A percentile compares a stretch with the other conserved stretches of the same genome.
Evolutionary conservation across 768 basidiomycete genomes (phyloP).

Genomic region (Trametopsis cervina): DNA sequence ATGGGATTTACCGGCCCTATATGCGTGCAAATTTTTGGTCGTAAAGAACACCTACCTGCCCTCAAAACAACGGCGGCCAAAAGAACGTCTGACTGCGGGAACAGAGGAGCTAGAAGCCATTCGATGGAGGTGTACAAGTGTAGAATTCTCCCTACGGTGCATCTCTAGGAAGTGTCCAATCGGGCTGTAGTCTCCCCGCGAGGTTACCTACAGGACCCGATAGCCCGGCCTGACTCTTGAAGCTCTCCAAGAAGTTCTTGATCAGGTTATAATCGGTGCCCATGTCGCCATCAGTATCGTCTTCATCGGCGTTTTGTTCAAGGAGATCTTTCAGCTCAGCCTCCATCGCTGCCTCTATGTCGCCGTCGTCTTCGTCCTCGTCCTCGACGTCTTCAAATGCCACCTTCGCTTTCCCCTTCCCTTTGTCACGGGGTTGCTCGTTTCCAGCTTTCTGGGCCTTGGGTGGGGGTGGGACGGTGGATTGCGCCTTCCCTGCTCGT

Average conservation of each 20-base stretch:
- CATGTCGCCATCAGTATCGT: slow-evolving; percentile 46
- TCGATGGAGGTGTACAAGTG: too few relatives aligned
- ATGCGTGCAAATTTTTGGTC: too few relatives aligned
- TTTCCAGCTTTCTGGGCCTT: slow-evolving; percentile 18
- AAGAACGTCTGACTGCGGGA: too few relatives aligned
- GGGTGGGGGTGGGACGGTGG: neutral
- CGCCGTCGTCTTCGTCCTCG: slow-evolving; percentile 25
- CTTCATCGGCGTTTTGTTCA: slow-evolving; percentile 24
- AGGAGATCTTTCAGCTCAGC: slow-evolving; percentile 69
- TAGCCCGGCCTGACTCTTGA: slow-evolving; percentile 83
- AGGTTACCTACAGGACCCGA: slow-evolving; percentile 90
- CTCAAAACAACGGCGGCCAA: too few relatives aligned
- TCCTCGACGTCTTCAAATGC: slow-evolving; percentile 12
- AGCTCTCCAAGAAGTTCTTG: slow-evolving; percentile 96
- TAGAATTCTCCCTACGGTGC: slow-evolving; percentile 28
- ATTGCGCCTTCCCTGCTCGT: slow-evolving; percentile 11
- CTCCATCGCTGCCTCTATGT: slow-evolving; percentile 85
- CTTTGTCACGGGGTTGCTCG: too few relatives aligned
- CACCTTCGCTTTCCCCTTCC: slow-evolving; percentile 40
- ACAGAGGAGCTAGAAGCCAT: too few relatives aligned
- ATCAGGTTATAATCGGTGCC: slow-evolving; percentile 83
- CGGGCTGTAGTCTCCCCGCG: slow-evolving; percentile 75
- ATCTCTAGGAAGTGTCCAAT: slow-evolving; percentile 70
- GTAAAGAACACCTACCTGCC: too few relatives aligned
- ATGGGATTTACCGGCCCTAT: too few relatives aligned